Evolutionary conservation across 1,284 basidiomycete genomes (phyloP), one percentile per base, ranked within the genome.

Genomic region (Waitea zeae): DNA sequence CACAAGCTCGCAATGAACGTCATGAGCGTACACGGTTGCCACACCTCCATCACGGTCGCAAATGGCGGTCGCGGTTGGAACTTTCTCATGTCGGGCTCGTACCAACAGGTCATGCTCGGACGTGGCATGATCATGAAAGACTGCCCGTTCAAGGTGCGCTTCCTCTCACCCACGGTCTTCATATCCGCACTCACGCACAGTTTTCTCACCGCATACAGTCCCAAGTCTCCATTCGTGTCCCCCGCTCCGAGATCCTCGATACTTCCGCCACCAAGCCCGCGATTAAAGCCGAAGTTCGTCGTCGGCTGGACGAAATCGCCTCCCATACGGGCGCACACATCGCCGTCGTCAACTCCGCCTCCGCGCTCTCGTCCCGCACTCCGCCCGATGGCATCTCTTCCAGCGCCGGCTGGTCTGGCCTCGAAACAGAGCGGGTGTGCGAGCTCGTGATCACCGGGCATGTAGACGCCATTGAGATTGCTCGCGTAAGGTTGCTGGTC

Each of bases 371-470:
- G 17, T 76, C 70, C 41, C 67, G 78, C 40, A 74, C 76, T 1
- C 70, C 79, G 12, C 78, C 79, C 9, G 79, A 79, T 51, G 77
- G 76, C 29, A 76, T 81, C 45, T 78, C 68, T 45, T 73, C 56
- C 44, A 77, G 62, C 45, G 75, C 73, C 32, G 77, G 77, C 24
- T 83, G 77, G 78, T 70, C 79, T 13, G 89, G 90, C 3, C 69
- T 97, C 24, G 92, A 96, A 61, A 86, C 87, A 1, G 90, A 96
- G 53, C 69, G 88, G 37, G 78, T 84, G 37, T 95, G 90, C 49
- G 88, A 95, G 52, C 67, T 98, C 26, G 79, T 92, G 44, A 69
- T 98, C 41, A 83, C 83, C 14, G 93, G 93, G 5, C 64, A 70
- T 24, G 78, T 81, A 30, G 88, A 96, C 54, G 75, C 82, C 31